A percentile compares a stretch with the other conserved stretches of the same genome.
These are phyloP conservation scores for Russula olivacea DNA, from an alignment of 768 basidiomycete species.

Conservation along the genomic window DNA sequence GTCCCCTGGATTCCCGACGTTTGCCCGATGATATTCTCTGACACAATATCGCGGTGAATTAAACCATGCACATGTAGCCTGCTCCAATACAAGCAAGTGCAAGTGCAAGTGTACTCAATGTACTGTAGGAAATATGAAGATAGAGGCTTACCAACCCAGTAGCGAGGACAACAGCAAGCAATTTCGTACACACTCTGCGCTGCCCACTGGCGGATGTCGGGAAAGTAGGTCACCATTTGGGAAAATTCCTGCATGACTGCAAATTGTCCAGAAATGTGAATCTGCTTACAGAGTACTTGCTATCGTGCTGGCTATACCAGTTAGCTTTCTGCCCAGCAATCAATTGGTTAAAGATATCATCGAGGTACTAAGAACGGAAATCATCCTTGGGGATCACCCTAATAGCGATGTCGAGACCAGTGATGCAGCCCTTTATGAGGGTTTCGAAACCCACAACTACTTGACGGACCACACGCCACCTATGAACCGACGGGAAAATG, in stretches of 20 bases:
- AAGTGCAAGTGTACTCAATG: not conserved
- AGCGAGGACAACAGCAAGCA: not conserved
- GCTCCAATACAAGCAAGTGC: conserved; percentile 25
- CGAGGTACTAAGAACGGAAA: not conserved
- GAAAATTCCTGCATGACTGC: not conserved
- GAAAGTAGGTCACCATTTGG: not conserved
- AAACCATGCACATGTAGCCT: conserved; percentile 20
- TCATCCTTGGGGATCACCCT: not conserved
- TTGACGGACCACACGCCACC: not conserved
- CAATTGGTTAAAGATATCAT: not conserved
- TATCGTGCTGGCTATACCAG: not conserved
- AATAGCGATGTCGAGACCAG: too few species aligned
- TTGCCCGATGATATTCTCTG: too few species aligned
- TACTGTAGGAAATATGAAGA: not conserved
- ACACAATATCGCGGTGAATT: conserved; percentile 14
- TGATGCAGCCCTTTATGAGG: not conserved
- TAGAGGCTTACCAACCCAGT: not conserved
- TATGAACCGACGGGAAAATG: not conserved
- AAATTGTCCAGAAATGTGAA: not conserved
- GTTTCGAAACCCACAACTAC: not conserved
- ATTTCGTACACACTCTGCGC: not conserved
- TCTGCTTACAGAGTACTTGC: not conserved
- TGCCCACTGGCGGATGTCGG: not conserved
- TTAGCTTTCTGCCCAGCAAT: not conserved
- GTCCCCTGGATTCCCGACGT: not conserved